phyloP scores from a whole-genome alignment of 768 basidiomycete genomes.

The Hericium rajendrae region DNA sequence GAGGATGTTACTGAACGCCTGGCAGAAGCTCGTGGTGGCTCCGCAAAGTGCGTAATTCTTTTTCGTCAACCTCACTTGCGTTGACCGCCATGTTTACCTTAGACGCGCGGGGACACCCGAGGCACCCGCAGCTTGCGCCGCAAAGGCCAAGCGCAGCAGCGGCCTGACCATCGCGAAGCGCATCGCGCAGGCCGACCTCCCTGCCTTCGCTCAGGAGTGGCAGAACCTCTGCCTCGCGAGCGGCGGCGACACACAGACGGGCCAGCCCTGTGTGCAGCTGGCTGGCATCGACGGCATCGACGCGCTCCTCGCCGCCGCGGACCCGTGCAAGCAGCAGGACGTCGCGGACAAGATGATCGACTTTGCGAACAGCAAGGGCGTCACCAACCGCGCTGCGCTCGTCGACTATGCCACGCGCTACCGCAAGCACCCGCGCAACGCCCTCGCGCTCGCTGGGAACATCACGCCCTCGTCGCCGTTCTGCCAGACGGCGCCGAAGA shows the following conservation, averaged over 20 bases:
- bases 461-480: conserved; percentile 39
- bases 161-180: conserved; percentile 8
- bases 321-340: conserved; percentile 39
- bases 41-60: not conserved
- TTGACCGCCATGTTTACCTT: not conserved
- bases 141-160: conserved; percentile 3
- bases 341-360: conserved; percentile 41
- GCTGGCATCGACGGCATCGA: conserved; percentile 31
- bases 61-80: too few species aligned
- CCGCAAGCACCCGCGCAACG: conserved; percentile 33
- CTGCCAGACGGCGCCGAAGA: conserved; percentile 46
- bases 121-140: conserved; percentile 5
- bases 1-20: too few species aligned
- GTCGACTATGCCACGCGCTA: conserved; percentile 35
- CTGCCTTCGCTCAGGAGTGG: conserved; percentile 31
- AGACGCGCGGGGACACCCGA: not conserved
- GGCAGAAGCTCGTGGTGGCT: too few species aligned
- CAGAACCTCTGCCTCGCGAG: conserved; percentile 33
- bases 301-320: conserved; percentile 35
- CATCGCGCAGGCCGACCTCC: conserved; percentile 28
- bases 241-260: conserved; percentile 29
- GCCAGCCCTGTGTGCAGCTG: conserved; percentile 32
- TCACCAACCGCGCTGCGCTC: conserved; percentile 29
- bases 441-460: conserved; percentile 29
- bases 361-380: conserved; percentile 35